Base-by-base conservation (phyloP, 768 basidiomycete genomes). In the Russula brevipes region DNA sequence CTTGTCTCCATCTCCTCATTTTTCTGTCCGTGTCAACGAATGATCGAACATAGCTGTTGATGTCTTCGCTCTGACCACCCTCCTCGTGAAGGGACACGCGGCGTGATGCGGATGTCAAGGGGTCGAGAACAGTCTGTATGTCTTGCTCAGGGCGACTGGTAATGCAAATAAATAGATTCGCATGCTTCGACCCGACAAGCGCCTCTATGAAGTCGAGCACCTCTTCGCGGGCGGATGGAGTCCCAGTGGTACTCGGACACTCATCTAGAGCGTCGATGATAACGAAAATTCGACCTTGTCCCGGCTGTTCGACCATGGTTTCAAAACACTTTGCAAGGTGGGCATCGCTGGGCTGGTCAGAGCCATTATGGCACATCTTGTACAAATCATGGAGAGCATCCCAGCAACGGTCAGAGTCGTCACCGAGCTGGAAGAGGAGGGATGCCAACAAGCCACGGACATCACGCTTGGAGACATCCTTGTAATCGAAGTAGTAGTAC, bases 401-500 rank as follows among this genome's bases (percentile, higher is more conserved):
- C 57, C 47, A n/a, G 49, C 30, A 59, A 19, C 3, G 17, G 47
- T 33, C 47, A 41, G 56, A 57, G 24, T 50, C 2, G 2, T 39
- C 36, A 38, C 38, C 4, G 10, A 42, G 49, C 41, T 59, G 47
- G 38, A n/a, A n/a, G 14, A 59, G 47, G 50, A 50, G 36, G 10
- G 47, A 61, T 0, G 30, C 30, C 8, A 61, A 47, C 7, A 56
- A 14, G 7, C 60, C 60, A 5, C 19, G 54, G 38, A 50, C 10
- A 12, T 51, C 19, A 11, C 33, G 39, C 31, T 59, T 50, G 3
- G 39, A 59, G 6, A 30, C 17, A 50, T 50, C 47, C 7, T 59
- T 59, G 10, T 33, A 59, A 31, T 59, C 57, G n/a, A 59, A 59
- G 9, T 59, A 58, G 30, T 50, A 33, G 7, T 58, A 50, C 2